These are phyloP conservation scores for Aspergillus udagawae DNA, from an alignment of 2,329 filamentous ascomycete genomes.

Conservation along the genomic window DNA sequence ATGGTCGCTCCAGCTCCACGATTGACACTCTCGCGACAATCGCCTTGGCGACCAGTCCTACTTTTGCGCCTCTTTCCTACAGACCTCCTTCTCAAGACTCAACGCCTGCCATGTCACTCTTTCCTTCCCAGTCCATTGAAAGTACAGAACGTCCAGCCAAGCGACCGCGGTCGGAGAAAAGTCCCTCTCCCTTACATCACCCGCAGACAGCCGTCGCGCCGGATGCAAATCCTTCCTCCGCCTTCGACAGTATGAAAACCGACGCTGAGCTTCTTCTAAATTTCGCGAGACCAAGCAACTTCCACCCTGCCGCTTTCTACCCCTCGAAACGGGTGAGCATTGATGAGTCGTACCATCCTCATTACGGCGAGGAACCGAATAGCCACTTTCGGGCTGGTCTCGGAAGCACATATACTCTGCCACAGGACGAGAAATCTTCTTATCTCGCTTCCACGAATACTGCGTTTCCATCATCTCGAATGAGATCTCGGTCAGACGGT, in stretches of 20 bases:
- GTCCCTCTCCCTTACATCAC: constrained; percentile 41
- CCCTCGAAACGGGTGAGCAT: constrained; percentile 28
- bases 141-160: constrained; percentile 52
- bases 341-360: constrained; percentile 26
- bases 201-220: constrained; percentile 23
- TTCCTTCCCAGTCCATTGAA: constrained; percentile 26
- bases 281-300: constrained; percentile 39
- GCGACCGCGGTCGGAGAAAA: constrained; percentile 57
- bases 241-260: constrained; percentile 41
- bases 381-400: constrained; percentile 21
- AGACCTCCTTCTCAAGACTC: constrained; percentile 27
- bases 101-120: constrained; percentile 22
- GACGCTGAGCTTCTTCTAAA: constrained; percentile 48
- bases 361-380: constrained; percentile 19
- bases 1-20: constrained; percentile 44
- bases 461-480: constrained; percentile 29
- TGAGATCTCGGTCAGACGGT: constrained; percentile 42
- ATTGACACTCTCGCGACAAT: constrained; percentile 50
- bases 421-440: constrained; percentile 15
- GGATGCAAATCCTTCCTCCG: constrained; percentile 27
- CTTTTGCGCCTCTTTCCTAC: constrained; percentile 35
- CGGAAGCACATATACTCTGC: constrained; percentile 10
- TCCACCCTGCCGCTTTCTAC: constrained; percentile 19
- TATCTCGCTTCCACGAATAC: constrained; percentile 14
- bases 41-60: constrained; percentile 47